Base-by-base conservation (phyloP, 2,329 filamentous ascomycete species). In the Aurifilum marmelostoma region DNA sequence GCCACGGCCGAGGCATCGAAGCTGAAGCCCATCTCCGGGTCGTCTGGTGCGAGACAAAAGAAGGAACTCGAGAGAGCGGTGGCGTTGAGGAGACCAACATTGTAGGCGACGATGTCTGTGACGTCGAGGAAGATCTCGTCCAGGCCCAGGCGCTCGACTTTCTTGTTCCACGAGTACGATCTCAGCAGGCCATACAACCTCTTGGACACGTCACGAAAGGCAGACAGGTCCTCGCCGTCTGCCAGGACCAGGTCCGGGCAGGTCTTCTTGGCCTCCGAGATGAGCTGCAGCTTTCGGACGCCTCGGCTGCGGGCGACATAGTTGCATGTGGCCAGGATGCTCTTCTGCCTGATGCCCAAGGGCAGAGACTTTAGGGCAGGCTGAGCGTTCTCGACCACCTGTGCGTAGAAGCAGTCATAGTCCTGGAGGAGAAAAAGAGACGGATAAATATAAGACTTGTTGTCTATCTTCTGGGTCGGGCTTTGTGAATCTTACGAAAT, bases 351-450 rank as follows among this genome's bases (percentile, higher is more conserved):
- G 69, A 97, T 89, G 47, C 93, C 94, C 43, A 98, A 83, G 8
- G 94, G 93, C 24, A 91, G 81, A 1, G 85, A 84, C 76, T 89
- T 93, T 68, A 97, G 83, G 2, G 85, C 82, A 0, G 94, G 93
- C 73, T 92, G 89, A 76, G 92, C 91, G 72, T 91, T 90, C 80
- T 97, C 94, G 73, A 96, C 91, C 11, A 96, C 94, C 63, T 93
- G 93, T 29, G 94, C 94, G 79, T 98, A 98, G 83, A 98, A 98
- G 82, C 93, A 97, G 82, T 95, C 92, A 78, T 94, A 92, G 79
- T 92, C 89, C 89, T 91, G 67, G 14, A 24, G 7, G 66, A 34
- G 11, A 34, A 56, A n/a, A 68, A 14, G 29, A 34, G 32, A 59
- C 24, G 16, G 14, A 32, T 37, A 68, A 65, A 29, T 9, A 27